Evolutionary conservation across 805 yeast genomes (phyloP).

Genomic region (Trichomonascus vanleenenianus): DNA sequence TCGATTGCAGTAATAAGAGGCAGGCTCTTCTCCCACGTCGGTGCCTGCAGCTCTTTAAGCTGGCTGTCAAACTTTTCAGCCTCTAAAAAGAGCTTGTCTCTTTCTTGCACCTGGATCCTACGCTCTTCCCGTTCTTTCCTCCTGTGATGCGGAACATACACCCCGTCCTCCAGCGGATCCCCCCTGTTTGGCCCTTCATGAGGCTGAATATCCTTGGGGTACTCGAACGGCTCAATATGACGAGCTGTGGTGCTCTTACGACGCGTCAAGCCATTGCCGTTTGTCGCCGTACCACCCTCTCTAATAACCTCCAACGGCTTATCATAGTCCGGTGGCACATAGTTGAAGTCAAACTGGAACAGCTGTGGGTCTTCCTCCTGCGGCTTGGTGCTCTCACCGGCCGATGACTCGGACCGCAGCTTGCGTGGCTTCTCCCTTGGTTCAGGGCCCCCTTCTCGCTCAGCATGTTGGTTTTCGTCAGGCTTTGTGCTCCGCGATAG

Average conservation of each 20-base stretch:
- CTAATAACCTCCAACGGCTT: neutral
- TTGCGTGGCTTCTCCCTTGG: neutral
- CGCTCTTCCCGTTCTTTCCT: constrained; percentile 59
- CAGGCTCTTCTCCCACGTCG: constrained; percentile 43
- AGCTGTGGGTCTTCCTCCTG: constrained; percentile 16
- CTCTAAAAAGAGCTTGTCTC: constrained; percentile 45
- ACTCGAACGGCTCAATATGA: neutral
- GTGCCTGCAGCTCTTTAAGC: constrained; percentile 36
- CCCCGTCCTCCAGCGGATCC: constrained; percentile 43
- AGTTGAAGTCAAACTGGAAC: constrained; percentile 18
- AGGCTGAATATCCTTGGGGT: neutral
- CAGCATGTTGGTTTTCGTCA: neutral
- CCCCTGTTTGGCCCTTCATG: neutral
- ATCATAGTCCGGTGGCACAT: constrained; percentile 2
- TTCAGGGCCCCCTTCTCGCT: neutral
- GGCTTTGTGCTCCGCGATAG: neutral
- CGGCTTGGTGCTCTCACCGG: neutral
- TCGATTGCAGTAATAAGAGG: constrained; percentile 43
- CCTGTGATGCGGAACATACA: constrained; percentile 44
- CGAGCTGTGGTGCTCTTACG: neutral
- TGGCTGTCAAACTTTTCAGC: constrained; percentile 41
- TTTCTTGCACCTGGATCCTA: constrained; percentile 48
- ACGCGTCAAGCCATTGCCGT: neutral
- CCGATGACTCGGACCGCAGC: neutral
- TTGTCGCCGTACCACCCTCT: neutral